Evolutionary conservation across 768 basidiomycete species (phyloP).

Genomic region (Mycena capillaripes): DNA sequence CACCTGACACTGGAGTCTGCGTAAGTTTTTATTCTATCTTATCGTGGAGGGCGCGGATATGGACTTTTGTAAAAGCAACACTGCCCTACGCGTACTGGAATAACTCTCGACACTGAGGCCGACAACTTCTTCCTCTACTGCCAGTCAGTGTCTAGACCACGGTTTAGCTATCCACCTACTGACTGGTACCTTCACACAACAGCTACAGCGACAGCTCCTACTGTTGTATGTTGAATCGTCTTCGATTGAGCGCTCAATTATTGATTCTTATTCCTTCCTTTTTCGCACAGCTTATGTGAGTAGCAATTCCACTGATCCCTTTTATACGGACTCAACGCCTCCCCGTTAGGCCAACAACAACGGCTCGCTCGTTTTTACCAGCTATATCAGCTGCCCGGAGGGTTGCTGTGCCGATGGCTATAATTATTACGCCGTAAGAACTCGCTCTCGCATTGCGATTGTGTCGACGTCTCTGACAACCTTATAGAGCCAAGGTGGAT

Average conservation of each 20-base stretch:
- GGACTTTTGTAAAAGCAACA: background rate
- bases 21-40: too few species aligned
- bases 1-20: too few species aligned
- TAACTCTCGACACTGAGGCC: background rate
- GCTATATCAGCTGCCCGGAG: background rate
- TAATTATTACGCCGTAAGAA: too few species aligned
- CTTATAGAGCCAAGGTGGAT: background rate
- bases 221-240: background rate
- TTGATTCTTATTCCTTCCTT: background rate
- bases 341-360: background rate
- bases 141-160: background rate
- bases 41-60: too few species aligned
- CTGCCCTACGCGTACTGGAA: background rate
- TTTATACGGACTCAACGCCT: too few species aligned
- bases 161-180: background rate
- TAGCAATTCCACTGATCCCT: too few species aligned
- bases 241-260: background rate
- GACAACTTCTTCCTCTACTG: background rate
- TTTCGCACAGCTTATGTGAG: background rate
- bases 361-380: background rate
- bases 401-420: background rate
- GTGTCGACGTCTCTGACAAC: too few species aligned
- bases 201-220: background rate
- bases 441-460: too few species aligned
- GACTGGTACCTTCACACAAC: background rate